Evolutionary conservation across 768 basidiomycete genomes (phyloP).

Genomic region (Mycena galericulata): DNA sequence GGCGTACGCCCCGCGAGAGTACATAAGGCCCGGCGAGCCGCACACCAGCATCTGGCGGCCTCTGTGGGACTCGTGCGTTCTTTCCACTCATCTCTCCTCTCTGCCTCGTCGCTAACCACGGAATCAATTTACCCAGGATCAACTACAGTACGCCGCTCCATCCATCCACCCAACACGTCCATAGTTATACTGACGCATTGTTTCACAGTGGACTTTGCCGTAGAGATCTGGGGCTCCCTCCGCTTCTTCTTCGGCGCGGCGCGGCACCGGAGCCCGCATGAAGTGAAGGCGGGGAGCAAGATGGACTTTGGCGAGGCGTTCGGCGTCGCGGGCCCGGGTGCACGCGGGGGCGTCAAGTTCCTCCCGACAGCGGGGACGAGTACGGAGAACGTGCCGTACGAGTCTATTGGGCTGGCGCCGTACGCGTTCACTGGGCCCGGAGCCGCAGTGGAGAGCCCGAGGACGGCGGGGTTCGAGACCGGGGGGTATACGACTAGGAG

Average conservation of each 20-base stretch:
- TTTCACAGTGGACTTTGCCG: slow-evolving; percentile 67
- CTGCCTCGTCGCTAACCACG: neutral
- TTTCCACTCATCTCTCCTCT: neutral
- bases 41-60: slow-evolving; percentile 20
- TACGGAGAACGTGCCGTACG: neutral
- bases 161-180: neutral
- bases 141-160: slow-evolving; percentile 43
- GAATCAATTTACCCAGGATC: slow-evolving; percentile 37
- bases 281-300: slow-evolving; percentile 29
- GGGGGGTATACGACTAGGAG: no score
- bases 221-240: slow-evolving; percentile 74
- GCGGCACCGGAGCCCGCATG: slow-evolving; percentile 34
- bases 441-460: slow-evolving; percentile 9
- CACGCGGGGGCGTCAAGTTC: neutral
- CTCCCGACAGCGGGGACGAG: neutral
- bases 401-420: slow-evolving; percentile 18
- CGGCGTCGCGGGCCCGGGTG: slow-evolving; percentile 39
- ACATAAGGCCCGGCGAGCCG: slow-evolving; percentile 47
- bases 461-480: slow-evolving; percentile 17
- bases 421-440: slow-evolving; percentile 21
- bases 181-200: neutral
- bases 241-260: slow-evolving; percentile 66
- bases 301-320: slow-evolving; percentile 53
- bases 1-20: slow-evolving; percentile 84
- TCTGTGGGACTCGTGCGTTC: slow-evolving; percentile 19